Evolutionary conservation across 495 filamentous ascomycete species (phyloP).

Genomic region (Talaromyces thailandensis): DNA sequence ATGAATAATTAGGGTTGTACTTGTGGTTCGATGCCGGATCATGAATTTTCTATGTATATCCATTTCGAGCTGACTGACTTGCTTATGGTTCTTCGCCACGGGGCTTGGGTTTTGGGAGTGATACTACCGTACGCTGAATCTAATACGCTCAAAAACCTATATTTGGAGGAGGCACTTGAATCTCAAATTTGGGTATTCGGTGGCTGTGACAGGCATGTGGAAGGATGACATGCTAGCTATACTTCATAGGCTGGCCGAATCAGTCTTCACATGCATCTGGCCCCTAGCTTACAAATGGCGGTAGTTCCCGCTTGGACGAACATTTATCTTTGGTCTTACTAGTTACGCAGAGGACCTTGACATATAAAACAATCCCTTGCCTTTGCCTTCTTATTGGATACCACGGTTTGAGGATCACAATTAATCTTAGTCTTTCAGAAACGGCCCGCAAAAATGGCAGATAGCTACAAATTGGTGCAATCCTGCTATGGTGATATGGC

Average conservation of each 20-base stretch:
- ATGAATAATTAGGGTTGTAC: not conserved
- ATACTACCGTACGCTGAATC: not conserved
- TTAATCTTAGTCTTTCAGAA: not conserved
- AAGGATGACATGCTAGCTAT: not conserved
- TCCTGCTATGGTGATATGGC: conserved; percentile 4
- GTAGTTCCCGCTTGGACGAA: not conserved
- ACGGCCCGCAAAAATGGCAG: not conserved
- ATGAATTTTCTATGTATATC: not conserved
- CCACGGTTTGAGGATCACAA: not conserved
- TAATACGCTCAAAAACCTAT: not conserved
- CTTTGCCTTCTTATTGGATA: not conserved
- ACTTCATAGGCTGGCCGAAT: not conserved
- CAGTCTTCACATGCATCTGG: not conserved
- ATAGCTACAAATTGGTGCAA: not conserved
- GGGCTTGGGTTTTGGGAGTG: not conserved
- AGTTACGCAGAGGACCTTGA: not conserved
- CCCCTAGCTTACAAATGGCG: not conserved
- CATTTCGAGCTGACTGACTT: not conserved
- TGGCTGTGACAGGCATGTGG: not conserved
- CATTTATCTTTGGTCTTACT: not conserved
- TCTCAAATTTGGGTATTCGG: not conserved
- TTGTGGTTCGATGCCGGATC: not conserved
- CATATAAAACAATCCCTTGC: not conserved
- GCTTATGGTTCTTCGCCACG: not conserved
- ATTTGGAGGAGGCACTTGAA: not conserved